These are phyloP conservation scores for Mycena citricolor DNA, from an alignment of 1,284 basidiomycete genomes.

Conservation along the genomic window DNA sequence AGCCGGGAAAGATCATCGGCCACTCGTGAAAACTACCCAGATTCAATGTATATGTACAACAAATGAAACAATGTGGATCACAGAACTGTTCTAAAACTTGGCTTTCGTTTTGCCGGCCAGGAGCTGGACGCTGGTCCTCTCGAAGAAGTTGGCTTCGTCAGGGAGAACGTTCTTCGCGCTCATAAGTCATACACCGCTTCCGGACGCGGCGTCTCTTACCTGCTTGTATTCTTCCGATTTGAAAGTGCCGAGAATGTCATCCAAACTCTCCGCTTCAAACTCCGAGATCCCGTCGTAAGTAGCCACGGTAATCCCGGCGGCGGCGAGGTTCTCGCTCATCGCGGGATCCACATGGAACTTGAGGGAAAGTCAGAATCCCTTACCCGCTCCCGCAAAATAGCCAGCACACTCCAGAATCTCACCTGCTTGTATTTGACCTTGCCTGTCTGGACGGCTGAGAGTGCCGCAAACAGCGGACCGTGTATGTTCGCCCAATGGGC, in stretches of 20 bases:
- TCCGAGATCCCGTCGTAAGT: constrained; percentile 13
- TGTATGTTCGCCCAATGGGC: constrained; percentile 14
- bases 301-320: constrained; percentile 4
- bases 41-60: too few relatives aligned
- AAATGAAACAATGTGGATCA: too few relatives aligned
- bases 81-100: too few relatives aligned
- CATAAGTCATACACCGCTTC: too few relatives aligned
- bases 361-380: background rate
- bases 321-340: constrained; percentile 9
- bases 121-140: constrained; percentile 14
- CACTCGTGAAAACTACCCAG: constrained; percentile 33
- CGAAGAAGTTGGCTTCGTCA: constrained; percentile 20
- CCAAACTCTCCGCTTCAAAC: constrained; percentile 3
- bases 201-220: too few relatives aligned
- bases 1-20: constrained; percentile 37
- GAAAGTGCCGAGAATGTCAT: too few relatives aligned
- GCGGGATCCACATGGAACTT: constrained; percentile 15
- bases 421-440: constrained; percentile 15
- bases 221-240: too few relatives aligned
- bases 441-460: constrained; percentile 16
- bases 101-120: too few relatives aligned
- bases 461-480: constrained; percentile 7
- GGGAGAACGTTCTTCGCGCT: constrained; percentile 3
- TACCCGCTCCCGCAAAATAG: background rate
- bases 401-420: background rate